Evolutionary conservation across 2,329 filamentous ascomycete genomes (phyloP).

Genomic region (Colletotrichum musae): DNA sequence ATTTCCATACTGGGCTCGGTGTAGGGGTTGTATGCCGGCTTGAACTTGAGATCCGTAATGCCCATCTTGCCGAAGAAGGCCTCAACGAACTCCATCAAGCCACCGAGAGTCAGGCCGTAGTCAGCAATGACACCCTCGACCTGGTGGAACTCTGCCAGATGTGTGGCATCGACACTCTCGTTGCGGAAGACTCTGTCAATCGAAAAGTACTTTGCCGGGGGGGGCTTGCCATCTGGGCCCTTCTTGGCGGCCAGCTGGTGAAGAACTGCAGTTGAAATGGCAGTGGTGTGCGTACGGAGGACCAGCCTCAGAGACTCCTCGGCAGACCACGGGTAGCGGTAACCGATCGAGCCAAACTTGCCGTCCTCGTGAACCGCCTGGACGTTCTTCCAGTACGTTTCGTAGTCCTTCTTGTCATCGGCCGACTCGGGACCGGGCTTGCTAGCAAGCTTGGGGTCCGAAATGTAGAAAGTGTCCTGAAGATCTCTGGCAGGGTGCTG

Average conservation of each 20-base stretch:
- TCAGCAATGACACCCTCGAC: conserved; percentile 99
- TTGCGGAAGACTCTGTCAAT: conserved; percentile 99
- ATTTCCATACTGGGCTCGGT: conserved; percentile 99
- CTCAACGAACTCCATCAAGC: conserved; percentile 92
- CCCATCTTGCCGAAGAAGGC: conserved; percentile 98
- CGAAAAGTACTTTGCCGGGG: conserved; percentile 92
- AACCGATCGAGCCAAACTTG: conserved; percentile 95
- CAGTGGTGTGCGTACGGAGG: conserved; percentile 95
- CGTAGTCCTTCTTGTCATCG: conserved; percentile 77
- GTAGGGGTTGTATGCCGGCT: conserved; percentile 96
- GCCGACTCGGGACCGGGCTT: conserved; percentile 71
- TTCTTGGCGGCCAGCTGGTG: conserved; percentile 89
- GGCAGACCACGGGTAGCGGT: conserved; percentile 93
- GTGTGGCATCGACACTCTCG: conserved; percentile 96
- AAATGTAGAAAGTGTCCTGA: conserved; percentile 99
- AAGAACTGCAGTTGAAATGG: conserved; percentile 90
- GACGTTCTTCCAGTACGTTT: conserved; percentile 90
- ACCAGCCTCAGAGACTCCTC: conserved; percentile 91
- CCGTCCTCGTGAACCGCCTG: conserved; percentile 89
- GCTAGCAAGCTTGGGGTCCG: conserved; percentile 85
- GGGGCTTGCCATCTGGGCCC: conserved; percentile 76
- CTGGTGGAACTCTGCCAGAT: conserved; percentile 98
- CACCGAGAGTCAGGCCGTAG: conserved; percentile 92
- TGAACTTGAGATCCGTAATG: conserved; percentile 87
- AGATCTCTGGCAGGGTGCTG: conserved; percentile 97